A percentile compares a stretch with the other conserved stretches of the same genome.
These are phyloP conservation scores for Cystobasidium pallidum DNA, from an alignment of 1,284 basidiomycete genomes.

Conservation along the genomic window DNA sequence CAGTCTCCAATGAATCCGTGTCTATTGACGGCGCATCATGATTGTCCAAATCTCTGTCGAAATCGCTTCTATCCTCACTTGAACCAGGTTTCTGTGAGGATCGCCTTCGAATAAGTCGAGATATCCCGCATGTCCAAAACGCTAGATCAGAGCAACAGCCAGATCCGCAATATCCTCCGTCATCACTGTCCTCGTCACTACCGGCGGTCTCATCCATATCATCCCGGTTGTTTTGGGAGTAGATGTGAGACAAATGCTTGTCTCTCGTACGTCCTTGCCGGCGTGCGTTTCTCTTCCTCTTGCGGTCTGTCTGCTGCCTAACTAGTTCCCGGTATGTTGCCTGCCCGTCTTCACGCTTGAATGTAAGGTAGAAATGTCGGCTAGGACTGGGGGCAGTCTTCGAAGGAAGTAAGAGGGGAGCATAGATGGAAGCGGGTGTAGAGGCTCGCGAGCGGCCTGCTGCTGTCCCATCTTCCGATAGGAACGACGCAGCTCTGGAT, in stretches of 20 bases:
- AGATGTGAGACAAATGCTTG: not conserved
- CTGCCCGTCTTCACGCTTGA: conserved; percentile 25
- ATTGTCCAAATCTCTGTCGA: not conserved
- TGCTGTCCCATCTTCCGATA: conserved; percentile 28
- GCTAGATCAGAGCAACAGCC: not conserved
- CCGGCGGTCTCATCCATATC: not conserved
- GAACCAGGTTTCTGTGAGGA: too few relatives aligned
- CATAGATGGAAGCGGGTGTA: conserved; percentile 39
- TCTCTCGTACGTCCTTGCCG: not conserved
- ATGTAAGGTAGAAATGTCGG: conserved; percentile 38
- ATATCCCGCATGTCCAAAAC: conserved; percentile 13
- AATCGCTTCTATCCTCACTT: too few relatives aligned
- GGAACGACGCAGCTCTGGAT: conserved; percentile 27
- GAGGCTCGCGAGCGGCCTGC: conserved; percentile 32
- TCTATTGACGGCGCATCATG: not conserved
- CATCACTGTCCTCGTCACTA: not conserved
- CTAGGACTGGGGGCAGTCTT: conserved; percentile 38
- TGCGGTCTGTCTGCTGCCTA: conserved; percentile 4
- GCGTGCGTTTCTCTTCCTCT: conserved; percentile 12
- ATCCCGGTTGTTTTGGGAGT: not conserved
- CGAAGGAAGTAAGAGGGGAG: conserved; percentile 34
- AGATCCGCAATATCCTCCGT: not conserved
- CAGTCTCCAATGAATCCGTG: not conserved
- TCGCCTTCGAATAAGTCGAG: not conserved
- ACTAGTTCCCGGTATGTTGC: conserved; percentile 33